Conservation (phyloP, 129 eudicot species). For the Heracleum sosnowskyi region DNA sequence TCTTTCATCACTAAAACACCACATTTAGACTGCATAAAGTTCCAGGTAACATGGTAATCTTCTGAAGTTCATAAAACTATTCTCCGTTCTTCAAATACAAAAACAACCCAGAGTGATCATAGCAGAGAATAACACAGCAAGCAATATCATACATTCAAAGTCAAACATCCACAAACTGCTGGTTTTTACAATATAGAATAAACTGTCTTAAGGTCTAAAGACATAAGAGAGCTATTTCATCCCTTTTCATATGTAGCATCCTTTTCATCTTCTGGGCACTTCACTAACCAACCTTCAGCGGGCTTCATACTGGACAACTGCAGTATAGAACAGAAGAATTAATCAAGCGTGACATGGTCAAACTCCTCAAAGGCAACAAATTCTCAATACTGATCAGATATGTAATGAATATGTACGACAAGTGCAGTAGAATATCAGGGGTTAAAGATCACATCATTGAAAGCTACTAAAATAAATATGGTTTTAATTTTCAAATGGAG, state of each 20-base stretch:
- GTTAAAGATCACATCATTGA: not conserved
- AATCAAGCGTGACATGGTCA: not conserved
- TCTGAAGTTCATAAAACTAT: not conserved
- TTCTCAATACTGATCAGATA: not conserved
- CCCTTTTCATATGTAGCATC: not conserved
- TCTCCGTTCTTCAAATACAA: not conserved
- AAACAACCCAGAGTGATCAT: not conserved
- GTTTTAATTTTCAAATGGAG: not conserved
- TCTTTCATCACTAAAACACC: no score
- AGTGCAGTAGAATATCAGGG: not conserved
- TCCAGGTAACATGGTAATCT: no score
- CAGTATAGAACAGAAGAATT: constrained; percentile 14
- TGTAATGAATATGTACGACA: not conserved
- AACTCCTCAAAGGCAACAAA: not conserved
- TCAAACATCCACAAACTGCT: not conserved
- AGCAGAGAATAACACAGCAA: not conserved
- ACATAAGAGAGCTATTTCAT: not conserved
- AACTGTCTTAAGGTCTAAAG: not conserved
- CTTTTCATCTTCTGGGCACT: not conserved
- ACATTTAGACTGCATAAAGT: no score
- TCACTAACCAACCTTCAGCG: constrained; percentile 34
- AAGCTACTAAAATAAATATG: no score
- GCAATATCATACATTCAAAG: not conserved
- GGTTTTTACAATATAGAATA: not conserved
- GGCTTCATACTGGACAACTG: constrained; percentile 94